These are phyloP conservation scores for Malus orientalis DNA, from an alignment of 306 rosid species.

Conservation along the genomic window DNA sequence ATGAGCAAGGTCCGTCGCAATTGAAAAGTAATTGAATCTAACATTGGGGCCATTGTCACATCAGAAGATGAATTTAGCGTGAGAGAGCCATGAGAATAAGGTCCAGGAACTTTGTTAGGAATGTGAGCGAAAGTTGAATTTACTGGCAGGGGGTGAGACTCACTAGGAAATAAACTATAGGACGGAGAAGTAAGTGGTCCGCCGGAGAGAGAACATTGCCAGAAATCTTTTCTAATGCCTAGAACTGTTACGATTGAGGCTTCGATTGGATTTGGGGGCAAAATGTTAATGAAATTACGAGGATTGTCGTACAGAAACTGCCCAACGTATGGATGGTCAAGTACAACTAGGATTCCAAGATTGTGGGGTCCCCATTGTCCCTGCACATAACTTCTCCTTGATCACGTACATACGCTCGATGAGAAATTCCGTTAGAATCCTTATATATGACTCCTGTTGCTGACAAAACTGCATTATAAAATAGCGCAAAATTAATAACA, in stretches of 20 bases:
- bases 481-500: neutral
- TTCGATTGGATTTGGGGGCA: neutral
- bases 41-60: neutral
- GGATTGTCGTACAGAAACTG: constrained; percentile 19
- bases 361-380: constrained; percentile 30
- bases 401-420: neutral
- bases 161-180: neutral
- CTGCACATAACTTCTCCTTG: constrained; percentile 27
- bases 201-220: neutral
- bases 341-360: neutral
- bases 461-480: neutral
- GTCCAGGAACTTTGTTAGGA: neutral
- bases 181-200: neutral
- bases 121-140: neutral
- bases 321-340: constrained; percentile 9
- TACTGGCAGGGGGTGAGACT: neutral
- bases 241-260: neutral
- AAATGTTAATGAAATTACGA: neutral
- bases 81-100: neutral
- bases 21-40: constrained; percentile 5
- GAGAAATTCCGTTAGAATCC: constrained; percentile 9
- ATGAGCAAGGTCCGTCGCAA: constrained; percentile 1
- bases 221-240: neutral
- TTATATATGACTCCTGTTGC: neutral
- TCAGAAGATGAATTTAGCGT: neutral